Evolutionary conservation across 176 grass and related monocot genomes (phyloP).

Genomic region (Alopecurus myosuroides): DNA sequence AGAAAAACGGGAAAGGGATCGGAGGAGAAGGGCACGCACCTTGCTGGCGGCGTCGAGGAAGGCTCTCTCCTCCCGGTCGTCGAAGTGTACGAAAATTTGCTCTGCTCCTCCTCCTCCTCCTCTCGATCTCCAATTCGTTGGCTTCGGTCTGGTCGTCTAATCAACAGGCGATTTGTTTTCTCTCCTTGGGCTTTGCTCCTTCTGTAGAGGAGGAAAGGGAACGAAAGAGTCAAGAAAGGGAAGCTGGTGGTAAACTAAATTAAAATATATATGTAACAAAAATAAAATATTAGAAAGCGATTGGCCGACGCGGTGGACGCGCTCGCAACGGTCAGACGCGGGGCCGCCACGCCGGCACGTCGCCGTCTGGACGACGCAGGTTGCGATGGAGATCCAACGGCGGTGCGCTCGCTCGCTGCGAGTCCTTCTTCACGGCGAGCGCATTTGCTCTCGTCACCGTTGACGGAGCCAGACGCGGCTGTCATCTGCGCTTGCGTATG

Average conservation of each 20-base stretch:
- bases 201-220: not conserved
- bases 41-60: not conserved
- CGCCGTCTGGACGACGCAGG: not conserved
- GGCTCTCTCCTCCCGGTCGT: not conserved
- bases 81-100: not conserved
- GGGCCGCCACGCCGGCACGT: not conserved
- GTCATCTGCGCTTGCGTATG: not conserved
- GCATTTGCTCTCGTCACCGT: not conserved
- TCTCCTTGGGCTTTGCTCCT: not conserved
- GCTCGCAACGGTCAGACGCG: conserved; percentile 9
- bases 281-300: not conserved
- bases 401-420: not conserved
- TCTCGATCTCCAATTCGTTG: not conserved
- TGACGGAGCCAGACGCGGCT: not conserved
- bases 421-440: not conserved
- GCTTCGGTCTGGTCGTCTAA: conserved; percentile 14
- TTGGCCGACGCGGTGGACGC: not conserved
- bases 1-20: not conserved
- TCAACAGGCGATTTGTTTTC: not conserved
- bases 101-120: not conserved
- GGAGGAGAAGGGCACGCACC: not conserved
- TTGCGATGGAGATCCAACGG: not conserved
- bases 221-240: not conserved
- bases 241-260: conserved; percentile 7
- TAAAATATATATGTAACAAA: not conserved